These are phyloP conservation scores for Salix viminalis DNA, from an alignment of 345 rosid species.

Conservation along the genomic window DNA sequence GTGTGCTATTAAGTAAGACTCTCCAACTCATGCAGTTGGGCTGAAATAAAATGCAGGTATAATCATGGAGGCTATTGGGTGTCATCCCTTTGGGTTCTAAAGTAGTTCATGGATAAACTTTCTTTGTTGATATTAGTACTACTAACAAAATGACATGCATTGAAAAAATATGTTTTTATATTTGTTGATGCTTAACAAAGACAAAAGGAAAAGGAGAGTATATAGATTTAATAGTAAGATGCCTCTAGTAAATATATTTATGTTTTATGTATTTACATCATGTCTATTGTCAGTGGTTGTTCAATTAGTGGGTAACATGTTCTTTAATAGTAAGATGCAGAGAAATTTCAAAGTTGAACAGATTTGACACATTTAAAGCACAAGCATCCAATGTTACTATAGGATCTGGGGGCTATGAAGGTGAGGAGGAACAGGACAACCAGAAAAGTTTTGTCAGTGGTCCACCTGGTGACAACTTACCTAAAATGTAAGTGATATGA, in stretches of 20 bases:
- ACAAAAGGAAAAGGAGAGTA: too few species aligned
- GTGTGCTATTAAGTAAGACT: not conserved
- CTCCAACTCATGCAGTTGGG: not conserved
- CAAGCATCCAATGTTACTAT: conserved; percentile 59
- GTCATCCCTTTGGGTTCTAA: not conserved
- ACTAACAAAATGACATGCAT: not conserved
- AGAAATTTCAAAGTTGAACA: conserved; percentile 36
- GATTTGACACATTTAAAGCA: conserved; percentile 36
- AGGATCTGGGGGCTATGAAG: conserved; percentile 68
- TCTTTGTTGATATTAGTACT: not conserved
- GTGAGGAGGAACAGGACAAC: conserved; percentile 45
- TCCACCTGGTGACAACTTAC: conserved; percentile 38
- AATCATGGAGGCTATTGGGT: not conserved
- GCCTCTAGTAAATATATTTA: not conserved
- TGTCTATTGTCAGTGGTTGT: not conserved
- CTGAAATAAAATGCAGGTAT: not conserved
- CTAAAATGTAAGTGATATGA: conserved; percentile 50
- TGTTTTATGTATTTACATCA: not conserved
- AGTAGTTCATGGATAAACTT: not conserved
- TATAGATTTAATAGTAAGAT: not conserved
- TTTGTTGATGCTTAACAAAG: too few species aligned
- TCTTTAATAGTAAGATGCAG: conserved; percentile 61
- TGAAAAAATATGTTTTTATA: not conserved
- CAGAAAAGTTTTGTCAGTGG: conserved; percentile 34
- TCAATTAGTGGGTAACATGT: conserved; percentile 1